phyloP scores from a whole-genome alignment of 495 filamentous ascomycete species.

The Cenococcum geophilum region DNA sequence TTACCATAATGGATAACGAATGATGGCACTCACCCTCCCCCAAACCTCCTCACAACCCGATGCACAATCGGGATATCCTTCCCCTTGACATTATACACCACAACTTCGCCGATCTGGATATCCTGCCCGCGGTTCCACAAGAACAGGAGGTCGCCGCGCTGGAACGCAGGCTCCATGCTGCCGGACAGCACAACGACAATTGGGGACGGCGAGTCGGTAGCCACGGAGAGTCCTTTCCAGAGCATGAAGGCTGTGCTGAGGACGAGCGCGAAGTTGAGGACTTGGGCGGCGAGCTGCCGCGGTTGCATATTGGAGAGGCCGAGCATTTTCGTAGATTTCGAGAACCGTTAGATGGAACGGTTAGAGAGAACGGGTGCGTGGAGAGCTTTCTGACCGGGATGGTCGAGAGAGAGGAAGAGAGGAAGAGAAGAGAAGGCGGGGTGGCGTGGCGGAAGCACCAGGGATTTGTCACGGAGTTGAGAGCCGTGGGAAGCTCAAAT shows the following conservation, averaged over 20 bases:
- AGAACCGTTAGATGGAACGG: too few species aligned
- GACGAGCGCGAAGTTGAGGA: slow-evolving; percentile 92
- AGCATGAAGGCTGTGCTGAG: slow-evolving; percentile 96
- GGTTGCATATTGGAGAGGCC: slow-evolving; percentile 57
- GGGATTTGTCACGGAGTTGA: too few species aligned
- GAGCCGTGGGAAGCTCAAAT: too few species aligned
- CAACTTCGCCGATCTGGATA: slow-evolving; percentile 76
- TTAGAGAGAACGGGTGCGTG: too few species aligned
- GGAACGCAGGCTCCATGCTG: slow-evolving; percentile 96
- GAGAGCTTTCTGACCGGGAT: too few species aligned
- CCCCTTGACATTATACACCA: slow-evolving; percentile 87
- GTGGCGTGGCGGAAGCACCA: too few species aligned
- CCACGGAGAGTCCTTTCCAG: slow-evolving; percentile 90
- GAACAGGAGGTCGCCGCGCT: slow-evolving; percentile 86
- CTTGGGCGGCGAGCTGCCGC: slow-evolving; percentile 78
- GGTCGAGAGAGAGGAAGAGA: too few species aligned
- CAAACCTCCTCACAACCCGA: slow-evolving; percentile 57
- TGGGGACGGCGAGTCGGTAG: slow-evolving; percentile 78
- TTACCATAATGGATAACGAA: too few species aligned
- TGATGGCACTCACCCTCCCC: slow-evolving; percentile 40
- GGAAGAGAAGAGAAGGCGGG: too few species aligned
- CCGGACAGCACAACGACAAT: slow-evolving; percentile 95
- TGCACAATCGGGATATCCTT: slow-evolving; percentile 97
- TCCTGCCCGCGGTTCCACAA: slow-evolving; percentile 86
- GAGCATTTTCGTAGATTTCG: slow-evolving; percentile 51